Percentiles rank a stretch among this genome's conserved stretches.
phyloP scores from a whole-genome alignment of 108 stramenopile genomes.

The Skeletonema potamos region DNA sequence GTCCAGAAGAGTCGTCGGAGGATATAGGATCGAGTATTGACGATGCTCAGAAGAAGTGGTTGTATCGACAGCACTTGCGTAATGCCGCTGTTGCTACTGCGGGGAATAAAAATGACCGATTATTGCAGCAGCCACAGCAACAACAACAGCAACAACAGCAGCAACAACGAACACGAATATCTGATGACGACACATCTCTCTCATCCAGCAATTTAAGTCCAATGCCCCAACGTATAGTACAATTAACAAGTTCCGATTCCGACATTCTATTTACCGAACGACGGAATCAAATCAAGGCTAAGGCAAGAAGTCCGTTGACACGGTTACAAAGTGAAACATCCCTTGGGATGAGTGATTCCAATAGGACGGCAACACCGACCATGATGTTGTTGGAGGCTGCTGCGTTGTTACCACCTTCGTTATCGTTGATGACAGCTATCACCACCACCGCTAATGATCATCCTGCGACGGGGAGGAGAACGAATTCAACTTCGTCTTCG shows the following conservation, averaged over 20 bases:
- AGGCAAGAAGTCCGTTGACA: not conserved
- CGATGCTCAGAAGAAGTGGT: not conserved
- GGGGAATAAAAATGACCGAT: too few relatives aligned
- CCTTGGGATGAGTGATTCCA: not conserved
- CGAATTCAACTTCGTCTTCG: not conserved
- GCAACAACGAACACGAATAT: not conserved
- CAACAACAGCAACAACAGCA: not conserved
- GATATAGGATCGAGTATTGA: not conserved
- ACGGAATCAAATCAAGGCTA: conserved; percentile 19
- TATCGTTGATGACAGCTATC: not conserved
- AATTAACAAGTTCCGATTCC: conserved; percentile 8
- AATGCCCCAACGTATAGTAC: conserved; percentile 12
- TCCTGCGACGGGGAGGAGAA: not conserved
- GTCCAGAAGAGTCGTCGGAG: not conserved
- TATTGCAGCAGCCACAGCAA: not conserved
- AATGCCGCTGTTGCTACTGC: not conserved
- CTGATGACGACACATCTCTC: conserved; percentile 13
- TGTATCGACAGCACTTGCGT: not conserved
- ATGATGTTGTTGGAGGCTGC: not conserved
- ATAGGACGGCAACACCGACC: not conserved
- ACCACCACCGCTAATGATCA: not conserved
- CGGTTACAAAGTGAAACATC: conserved; percentile 1
- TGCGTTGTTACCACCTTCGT: not conserved
- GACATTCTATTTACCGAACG: not conserved
- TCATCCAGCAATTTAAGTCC: conserved; percentile 26